Percentiles rank a stretch among this genome's conserved stretches.
Conservation (phyloP, 2,329 filamentous ascomycete genomes). For the Xylariomycetidae sp. region DNA sequence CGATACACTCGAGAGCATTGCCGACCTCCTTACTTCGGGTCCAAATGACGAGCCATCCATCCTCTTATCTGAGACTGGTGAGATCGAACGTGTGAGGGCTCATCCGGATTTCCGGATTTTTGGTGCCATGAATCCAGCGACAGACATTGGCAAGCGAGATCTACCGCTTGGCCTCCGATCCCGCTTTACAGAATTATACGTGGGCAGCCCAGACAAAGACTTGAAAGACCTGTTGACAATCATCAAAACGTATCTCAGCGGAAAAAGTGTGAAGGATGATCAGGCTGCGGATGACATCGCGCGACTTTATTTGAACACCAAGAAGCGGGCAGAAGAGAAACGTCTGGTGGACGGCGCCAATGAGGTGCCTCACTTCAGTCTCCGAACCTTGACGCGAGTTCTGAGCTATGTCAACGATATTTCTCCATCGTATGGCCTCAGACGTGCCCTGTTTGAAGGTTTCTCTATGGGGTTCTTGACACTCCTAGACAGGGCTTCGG, state of each 20-base stretch:
- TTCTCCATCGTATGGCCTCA: constrained; percentile 75
- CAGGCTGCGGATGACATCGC: constrained; percentile 77
- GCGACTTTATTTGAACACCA: constrained; percentile 82
- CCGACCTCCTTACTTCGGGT: constrained; percentile 76
- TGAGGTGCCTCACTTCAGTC: constrained; percentile 93
- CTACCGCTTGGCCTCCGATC: constrained; percentile 83
- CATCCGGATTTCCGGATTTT: constrained; percentile 95
- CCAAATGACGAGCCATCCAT: constrained; percentile 72
- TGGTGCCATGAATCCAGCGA: constrained; percentile 98
- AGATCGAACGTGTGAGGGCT: constrained; percentile 82
- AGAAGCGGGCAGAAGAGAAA: constrained; percentile 74
- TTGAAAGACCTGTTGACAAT: constrained; percentile 82
- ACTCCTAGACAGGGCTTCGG: constrained; percentile 76
- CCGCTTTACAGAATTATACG: constrained; percentile 92
- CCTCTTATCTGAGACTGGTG: constrained; percentile 86
- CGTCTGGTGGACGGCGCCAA: constrained; percentile 90
- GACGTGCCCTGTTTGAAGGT: constrained; percentile 85
- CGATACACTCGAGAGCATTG: constrained; percentile 90
- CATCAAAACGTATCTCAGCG: constrained; percentile 81
- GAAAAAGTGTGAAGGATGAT: constrained; percentile 65
- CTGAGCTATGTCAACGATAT: constrained; percentile 85
- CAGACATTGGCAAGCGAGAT: constrained; percentile 94
- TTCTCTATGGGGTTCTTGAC: constrained; percentile 98
- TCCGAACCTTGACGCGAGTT: constrained; percentile 87
- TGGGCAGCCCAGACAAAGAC: constrained; percentile 83